A percentile compares a stretch with the other conserved stretches of the same genome.
Evolutionary conservation across 768 basidiomycete genomes (phyloP).

Genomic region (Megacollybia marginata): DNA sequence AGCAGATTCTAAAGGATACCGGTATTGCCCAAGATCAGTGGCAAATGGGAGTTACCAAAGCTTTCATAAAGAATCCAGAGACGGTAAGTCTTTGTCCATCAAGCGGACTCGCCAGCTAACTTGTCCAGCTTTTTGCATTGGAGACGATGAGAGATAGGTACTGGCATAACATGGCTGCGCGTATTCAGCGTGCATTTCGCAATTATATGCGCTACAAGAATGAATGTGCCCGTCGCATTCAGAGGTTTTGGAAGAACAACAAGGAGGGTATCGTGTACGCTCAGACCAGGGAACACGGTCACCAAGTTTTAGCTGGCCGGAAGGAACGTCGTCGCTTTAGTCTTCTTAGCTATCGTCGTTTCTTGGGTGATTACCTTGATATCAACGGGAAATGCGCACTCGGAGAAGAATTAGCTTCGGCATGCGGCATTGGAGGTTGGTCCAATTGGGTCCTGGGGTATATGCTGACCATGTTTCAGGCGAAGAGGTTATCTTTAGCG

Average conservation of each 20-base stretch:
- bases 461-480: slow-evolving; percentile 24
- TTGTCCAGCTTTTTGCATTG: slow-evolving; percentile 80
- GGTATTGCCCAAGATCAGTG: slow-evolving; percentile 96
- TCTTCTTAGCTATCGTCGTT: slow-evolving; percentile 88
- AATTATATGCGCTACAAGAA: slow-evolving; percentile 95
- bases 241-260: slow-evolving; percentile 98
- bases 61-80: slow-evolving; percentile 99
- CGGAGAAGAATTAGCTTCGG: slow-evolving; percentile 65
- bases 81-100: slow-evolving; percentile 45
- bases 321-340: slow-evolving; percentile 94
- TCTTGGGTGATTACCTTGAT: slow-evolving; percentile 94
- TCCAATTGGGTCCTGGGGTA: slow-evolving; percentile 3
- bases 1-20: slow-evolving; percentile 88
- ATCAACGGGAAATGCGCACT: slow-evolving; percentile 75
- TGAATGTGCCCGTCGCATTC: slow-evolving; percentile 91
- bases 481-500: slow-evolving; percentile 82
- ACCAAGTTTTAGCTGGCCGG: slow-evolving; percentile 81
- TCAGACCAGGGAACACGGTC: slow-evolving; percentile 89
- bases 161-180: slow-evolving; percentile 99
- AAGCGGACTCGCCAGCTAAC: background rate
- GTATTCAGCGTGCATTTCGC: slow-evolving; percentile 94
- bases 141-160: slow-evolving; percentile 99
- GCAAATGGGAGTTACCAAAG: slow-evolving; percentile 99
- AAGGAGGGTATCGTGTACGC: slow-evolving; percentile 89
- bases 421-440: slow-evolving; percentile 71